phyloP scores from a whole-genome alignment of 306 rosid species.

The Parietaria judaica region DNA sequence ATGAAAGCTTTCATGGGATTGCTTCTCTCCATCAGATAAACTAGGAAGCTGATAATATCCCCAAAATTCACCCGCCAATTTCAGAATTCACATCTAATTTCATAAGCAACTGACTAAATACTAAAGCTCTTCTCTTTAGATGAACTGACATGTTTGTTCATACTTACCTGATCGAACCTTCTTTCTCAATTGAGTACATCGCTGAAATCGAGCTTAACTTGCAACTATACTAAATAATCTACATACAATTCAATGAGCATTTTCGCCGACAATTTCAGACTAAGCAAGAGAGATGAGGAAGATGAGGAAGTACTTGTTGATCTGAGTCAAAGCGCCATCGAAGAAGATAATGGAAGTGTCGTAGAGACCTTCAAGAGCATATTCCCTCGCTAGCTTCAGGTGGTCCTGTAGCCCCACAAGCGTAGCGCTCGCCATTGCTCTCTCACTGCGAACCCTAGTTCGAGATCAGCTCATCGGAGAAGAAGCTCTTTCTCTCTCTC shows the following conservation, averaged over 20 bases:
- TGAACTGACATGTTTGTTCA: too few relatives aligned
- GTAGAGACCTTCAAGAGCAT: constrained; percentile 86
- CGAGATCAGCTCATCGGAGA: constrained; percentile 4
- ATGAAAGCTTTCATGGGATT: not conserved
- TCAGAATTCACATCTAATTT: too few relatives aligned
- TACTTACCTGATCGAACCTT: too few relatives aligned
- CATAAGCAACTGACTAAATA: too few relatives aligned
- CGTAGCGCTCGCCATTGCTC: constrained; percentile 51
- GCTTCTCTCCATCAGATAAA: not conserved
- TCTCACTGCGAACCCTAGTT: constrained; percentile 7
- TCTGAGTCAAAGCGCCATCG: constrained; percentile 95
- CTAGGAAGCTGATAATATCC: not conserved
- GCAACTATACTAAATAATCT: too few relatives aligned
- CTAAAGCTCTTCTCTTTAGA: too few relatives aligned
- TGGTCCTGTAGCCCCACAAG: constrained; percentile 81
- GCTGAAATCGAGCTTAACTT: too few relatives aligned
- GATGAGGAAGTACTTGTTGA: constrained; percentile 60
- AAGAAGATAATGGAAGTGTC: constrained; percentile 93
- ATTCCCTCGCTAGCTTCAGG: constrained; percentile 83
- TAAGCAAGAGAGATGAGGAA: not conserved
- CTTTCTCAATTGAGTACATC: too few relatives aligned
- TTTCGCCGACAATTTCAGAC: too few relatives aligned
- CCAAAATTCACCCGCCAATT: not conserved
- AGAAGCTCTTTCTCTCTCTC: constrained; percentile 4
- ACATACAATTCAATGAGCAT: too few relatives aligned